phyloP scores from a whole-genome alignment of 2,329 filamentous ascomycete genomes.

The Colletotrichum sidae region DNA sequence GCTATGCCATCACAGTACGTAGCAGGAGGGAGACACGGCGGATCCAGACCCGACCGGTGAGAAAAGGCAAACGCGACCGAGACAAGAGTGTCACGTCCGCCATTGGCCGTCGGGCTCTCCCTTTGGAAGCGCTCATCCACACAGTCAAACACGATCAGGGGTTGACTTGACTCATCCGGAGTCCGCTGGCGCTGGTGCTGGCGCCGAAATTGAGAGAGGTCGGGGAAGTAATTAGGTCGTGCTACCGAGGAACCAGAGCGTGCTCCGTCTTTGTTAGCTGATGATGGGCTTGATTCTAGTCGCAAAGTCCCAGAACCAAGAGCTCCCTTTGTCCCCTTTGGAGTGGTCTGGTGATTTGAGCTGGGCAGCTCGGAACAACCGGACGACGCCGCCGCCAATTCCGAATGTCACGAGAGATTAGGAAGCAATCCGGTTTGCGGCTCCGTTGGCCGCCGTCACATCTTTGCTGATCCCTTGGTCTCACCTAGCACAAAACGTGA shows the following conservation, averaged over 20 bases:
- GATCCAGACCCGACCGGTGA: background rate
- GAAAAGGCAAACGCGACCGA: slow-evolving; percentile 18
- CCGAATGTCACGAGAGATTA: slow-evolving; percentile 27
- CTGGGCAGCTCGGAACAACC: slow-evolving; percentile 14
- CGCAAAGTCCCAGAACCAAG: slow-evolving; percentile 11
- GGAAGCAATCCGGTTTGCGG: slow-evolving; percentile 32
- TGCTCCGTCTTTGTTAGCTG: slow-evolving; percentile 7
- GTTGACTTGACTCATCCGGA: background rate
- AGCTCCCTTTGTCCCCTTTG: background rate
- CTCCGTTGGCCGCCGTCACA: slow-evolving; percentile 12
- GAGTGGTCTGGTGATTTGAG: slow-evolving; percentile 12
- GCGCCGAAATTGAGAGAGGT: slow-evolving; percentile 2
- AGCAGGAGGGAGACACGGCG: background rate
- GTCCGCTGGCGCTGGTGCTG: background rate
- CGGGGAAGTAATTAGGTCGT: background rate
- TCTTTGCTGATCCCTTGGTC: slow-evolving; percentile 11
- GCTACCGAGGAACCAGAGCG: too few species aligned
- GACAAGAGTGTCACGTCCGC: slow-evolving; percentile 8
- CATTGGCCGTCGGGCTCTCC: slow-evolving; percentile 5
- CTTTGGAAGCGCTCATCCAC: background rate
- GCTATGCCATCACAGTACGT: background rate
- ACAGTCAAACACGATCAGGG: background rate
- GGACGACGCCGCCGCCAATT: slow-evolving; percentile 8
- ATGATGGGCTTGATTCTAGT: slow-evolving; percentile 19
- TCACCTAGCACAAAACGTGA: background rate